These are phyloP conservation scores for Candida jianshihensis DNA, from an alignment of 805 yeast genomes.

Conservation along the genomic window DNA sequence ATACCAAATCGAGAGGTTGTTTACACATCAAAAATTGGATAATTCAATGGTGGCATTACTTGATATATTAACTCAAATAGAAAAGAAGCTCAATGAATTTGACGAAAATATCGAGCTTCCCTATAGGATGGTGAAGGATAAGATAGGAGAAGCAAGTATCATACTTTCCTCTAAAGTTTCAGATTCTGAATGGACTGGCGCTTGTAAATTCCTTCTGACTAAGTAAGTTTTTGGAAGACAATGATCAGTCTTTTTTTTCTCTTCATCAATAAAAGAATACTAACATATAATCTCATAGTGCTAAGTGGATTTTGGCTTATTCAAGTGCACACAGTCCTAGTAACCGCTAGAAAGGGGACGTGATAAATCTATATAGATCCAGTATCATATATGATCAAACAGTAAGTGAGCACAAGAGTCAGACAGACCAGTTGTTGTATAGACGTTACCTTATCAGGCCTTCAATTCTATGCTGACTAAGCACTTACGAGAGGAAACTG, in stretches of 20 bases:
- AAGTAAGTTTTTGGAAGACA: conserved; percentile 26
- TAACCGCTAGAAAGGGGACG: conserved; percentile 3
- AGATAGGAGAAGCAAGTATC: conserved; percentile 74
- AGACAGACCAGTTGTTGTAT: too few species aligned
- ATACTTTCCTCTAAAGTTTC: conserved; percentile 54
- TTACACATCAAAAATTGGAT: conserved; percentile 73
- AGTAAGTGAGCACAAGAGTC: background rate
- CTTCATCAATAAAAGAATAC: background rate
- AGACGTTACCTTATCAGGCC: too few species aligned
- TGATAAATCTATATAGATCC: background rate
- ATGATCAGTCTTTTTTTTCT: too few species aligned
- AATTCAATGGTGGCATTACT: conserved; percentile 74
- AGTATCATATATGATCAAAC: background rate
- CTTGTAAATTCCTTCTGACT: conserved; percentile 75
- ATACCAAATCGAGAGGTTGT: conserved; percentile 60
- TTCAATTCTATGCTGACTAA: too few species aligned
- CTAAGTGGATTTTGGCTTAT: conserved; percentile 80
- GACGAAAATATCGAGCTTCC: conserved; percentile 64
- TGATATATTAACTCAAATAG: conserved; percentile 39
- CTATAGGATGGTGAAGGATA: conserved; percentile 60
- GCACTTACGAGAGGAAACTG: too few species aligned
- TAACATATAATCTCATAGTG: conserved; percentile 10
- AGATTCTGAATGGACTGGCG: conserved; percentile 82
- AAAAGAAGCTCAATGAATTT: conserved; percentile 28
- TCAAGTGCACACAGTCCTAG: conserved; percentile 36